Base-by-base conservation (phyloP, 129 eudicot genomes). In the Artemisia tridentata region DNA sequence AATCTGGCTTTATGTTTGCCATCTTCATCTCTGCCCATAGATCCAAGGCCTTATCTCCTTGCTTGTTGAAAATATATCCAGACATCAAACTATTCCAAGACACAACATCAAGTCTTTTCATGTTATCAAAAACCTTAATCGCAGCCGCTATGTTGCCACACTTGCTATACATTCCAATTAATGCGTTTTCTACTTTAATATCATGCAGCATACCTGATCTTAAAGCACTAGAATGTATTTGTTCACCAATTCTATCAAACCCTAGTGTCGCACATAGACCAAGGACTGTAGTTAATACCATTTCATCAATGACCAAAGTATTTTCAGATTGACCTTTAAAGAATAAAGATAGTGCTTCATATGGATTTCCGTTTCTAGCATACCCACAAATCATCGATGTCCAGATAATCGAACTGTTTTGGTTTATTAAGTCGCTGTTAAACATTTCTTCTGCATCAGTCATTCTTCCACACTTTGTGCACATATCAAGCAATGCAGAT, bases 401-500 rank as follows among this genome's bases (percentile, higher is more conserved):
- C 82, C 88, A 78, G 31, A 65, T 72, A 46, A 83, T 77, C 19
- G 88, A 72, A 73, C 23, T 69, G 9, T 46, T 58, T 72, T 76
- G 75, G 70, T 70, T 66, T 56, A 50, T 51, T n/a, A 81, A 76
- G 25, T 58, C 38, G 69, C 27, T 67, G 55, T 58, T 23, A 68
- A 87, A 86, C 77, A 95, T 76, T 76, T 75, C 69, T 74, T 90
- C 91, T 51, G 99, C 99, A 77, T 90, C 96, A 14, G 25, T 38
- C 84, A 90, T 90, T 63, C 96, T 85, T 38, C 78, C 93, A 67
- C 97, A 95, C 78, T 85, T 85, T 17, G 99, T 84, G 77, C 83
- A 90, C 97, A 90, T 90, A 73, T 95, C 93, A 59, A 95, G 75
- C 71, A 95, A 74, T 9, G 93, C 90, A 21, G 96, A 71, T 80